phyloP scores from a whole-genome alignment of 2,329 filamentous ascomycete genomes.

The Neopestalotiopsis clavispora region DNA sequence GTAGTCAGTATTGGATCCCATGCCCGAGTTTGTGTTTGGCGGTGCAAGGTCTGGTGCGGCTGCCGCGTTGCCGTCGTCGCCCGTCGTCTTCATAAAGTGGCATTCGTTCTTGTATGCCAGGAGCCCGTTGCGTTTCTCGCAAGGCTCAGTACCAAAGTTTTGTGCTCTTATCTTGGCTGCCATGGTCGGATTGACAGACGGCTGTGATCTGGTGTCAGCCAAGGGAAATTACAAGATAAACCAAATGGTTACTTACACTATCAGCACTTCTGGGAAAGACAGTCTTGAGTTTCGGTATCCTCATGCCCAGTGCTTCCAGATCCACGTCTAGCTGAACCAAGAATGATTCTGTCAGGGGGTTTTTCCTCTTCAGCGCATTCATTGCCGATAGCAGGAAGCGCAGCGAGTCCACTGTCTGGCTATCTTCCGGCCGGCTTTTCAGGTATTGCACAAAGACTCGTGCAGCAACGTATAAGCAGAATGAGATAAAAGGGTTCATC shows the following conservation, averaged over 20 bases:
- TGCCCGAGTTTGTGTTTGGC: constrained; percentile 24
- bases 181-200: constrained; percentile 21
- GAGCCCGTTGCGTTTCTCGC: constrained; percentile 38
- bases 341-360: constrained; percentile 93
- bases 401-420: constrained; percentile 77
- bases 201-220: constrained; percentile 11
- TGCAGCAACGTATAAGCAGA: constrained; percentile 94
- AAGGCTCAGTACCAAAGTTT: constrained; percentile 16
- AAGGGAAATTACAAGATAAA: not conserved
- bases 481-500: constrained; percentile 96
- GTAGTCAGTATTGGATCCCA: not conserved
- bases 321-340: constrained; percentile 92
- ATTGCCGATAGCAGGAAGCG: constrained; percentile 90
- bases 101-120: constrained; percentile 50
- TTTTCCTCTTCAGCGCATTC: constrained; percentile 84
- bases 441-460: constrained; percentile 95
- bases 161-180: constrained; percentile 16
- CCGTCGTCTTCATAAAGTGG: constrained; percentile 45
- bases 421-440: constrained; percentile 90
- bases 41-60: constrained; percentile 46
- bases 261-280: constrained; percentile 59
- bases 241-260: constrained; percentile 47
- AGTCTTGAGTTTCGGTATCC: constrained; percentile 61
- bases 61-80: constrained; percentile 46
- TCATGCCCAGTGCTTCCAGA: constrained; percentile 73